phyloP scores from a whole-genome alignment of 768 basidiomycete species.

The Mycena rebaudengoi region DNA sequence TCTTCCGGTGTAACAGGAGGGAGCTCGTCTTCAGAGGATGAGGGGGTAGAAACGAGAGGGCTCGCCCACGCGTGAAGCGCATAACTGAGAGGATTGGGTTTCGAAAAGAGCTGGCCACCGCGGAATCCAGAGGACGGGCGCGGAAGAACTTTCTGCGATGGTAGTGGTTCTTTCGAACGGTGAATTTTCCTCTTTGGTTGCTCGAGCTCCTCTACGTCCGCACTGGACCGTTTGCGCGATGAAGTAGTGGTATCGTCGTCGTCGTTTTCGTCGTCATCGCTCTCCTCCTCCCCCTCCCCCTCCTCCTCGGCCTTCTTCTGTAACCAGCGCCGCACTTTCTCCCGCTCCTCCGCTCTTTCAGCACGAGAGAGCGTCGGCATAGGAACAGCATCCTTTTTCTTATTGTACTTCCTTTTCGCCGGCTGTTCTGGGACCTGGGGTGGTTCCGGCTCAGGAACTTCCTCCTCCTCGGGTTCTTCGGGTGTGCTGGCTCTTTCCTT shows the following conservation, averaged over 20 bases:
- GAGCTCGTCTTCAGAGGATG: constrained; percentile 56
- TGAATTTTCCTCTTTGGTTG: constrained; percentile 42
- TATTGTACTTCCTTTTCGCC: constrained; percentile 1
- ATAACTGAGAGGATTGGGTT: constrained; percentile 69
- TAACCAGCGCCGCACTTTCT: constrained; percentile 50
- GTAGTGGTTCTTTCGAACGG: constrained; percentile 30
- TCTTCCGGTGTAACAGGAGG: constrained; percentile 70
- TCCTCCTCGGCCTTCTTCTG: constrained; percentile 27
- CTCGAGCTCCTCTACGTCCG: constrained; percentile 41
- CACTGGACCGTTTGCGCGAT: constrained; percentile 42
- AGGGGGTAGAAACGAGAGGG: constrained; percentile 51
- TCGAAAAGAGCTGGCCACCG: constrained; percentile 59
- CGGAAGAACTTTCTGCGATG: constrained; percentile 49
- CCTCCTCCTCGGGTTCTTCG: constrained; percentile 11
- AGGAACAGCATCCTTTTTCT: constrained; percentile 15
- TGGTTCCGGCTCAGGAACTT: no score
- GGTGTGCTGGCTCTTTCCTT: constrained; percentile 7
- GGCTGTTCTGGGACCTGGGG: no score
- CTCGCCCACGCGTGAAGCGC: constrained; percentile 67
- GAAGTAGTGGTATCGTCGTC: constrained; percentile 24
- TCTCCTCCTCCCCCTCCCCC: constrained; percentile 31
- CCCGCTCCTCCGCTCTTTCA: constrained; percentile 51
- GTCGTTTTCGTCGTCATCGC: constrained; percentile 33
- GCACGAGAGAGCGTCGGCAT: constrained; percentile 41
- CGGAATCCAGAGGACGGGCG: constrained; percentile 50